These are phyloP conservation scores for Lasiosphaeria miniovina DNA, from an alignment of 495 filamentous ascomycete genomes.

Conservation along the genomic window DNA sequence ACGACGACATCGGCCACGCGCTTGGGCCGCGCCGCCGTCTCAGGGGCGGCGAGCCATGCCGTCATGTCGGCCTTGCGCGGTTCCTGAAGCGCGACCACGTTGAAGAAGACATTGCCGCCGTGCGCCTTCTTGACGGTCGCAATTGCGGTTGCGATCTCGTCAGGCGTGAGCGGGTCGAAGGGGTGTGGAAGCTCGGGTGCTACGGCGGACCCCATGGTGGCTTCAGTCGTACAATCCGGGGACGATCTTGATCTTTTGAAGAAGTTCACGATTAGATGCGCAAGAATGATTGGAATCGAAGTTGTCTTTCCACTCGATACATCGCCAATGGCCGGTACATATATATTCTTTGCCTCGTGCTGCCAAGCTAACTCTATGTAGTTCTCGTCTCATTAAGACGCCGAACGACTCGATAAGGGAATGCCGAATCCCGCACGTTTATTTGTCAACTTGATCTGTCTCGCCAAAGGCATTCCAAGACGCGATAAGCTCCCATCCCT, in stretches of 20 bases:
- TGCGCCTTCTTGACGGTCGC: conserved; percentile 67
- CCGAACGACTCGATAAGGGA: too few species aligned
- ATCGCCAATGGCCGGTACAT: neutral
- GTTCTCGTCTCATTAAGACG: too few species aligned
- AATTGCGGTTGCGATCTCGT: conserved; percentile 76
- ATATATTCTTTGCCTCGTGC: neutral
- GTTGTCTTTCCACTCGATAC: too few species aligned
- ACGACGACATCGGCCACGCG: conserved; percentile 82
- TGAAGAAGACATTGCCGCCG: conserved; percentile 67
- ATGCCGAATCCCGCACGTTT: too few species aligned
- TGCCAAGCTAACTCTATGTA: too few species aligned
- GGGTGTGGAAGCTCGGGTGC: conserved; percentile 54
- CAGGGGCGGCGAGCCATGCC: conserved; percentile 69
- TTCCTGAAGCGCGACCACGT: conserved; percentile 85
- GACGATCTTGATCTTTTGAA: too few species aligned
- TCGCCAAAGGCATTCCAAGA: too few species aligned
- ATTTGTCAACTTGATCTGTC: too few species aligned
- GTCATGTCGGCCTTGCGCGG: conserved; percentile 86
- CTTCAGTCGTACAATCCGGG: neutral
- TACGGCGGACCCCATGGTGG: conserved; percentile 24
- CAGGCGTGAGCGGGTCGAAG: conserved; percentile 74
- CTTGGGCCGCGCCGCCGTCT: conserved; percentile 59
- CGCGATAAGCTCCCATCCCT: too few species aligned
- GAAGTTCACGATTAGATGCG: too few species aligned
- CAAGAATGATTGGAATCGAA: too few species aligned